Evolutionary conservation across 805 yeast species (phyloP), one percentile per base, ranked within the genome.

Genomic region (Candida ascalaphidarum): DNA sequence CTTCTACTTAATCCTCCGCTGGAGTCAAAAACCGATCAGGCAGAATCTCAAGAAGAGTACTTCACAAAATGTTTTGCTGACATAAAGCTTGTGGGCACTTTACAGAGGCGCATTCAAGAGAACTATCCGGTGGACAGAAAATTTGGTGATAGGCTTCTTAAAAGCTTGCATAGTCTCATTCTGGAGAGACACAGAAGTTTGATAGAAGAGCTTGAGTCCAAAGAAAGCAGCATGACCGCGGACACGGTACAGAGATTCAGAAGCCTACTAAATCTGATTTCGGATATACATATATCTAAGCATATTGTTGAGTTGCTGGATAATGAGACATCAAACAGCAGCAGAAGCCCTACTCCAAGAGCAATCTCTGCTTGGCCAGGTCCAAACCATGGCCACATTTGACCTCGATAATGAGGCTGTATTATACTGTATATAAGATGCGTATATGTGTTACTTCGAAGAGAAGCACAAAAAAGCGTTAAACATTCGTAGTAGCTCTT

Each of bases 301-400:
- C 36, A 33, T 17, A 26, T 41, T 24, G 33, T 28, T 17, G 50
- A 48, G 10, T 25, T 37, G 4, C 21, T 36, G 12, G 37, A 51
- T 27, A 46, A 42, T 7, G 25, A 27, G 4, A 40, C 43, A n/a
- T 18, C 20, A 26, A 11, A 27, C 39, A 4, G 18, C 16, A 2
- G n/a, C 37, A 2, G 35, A 21, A 14, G n/a, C 1, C 61, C 62
- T 5, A 46, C 44, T 6, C 63, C 64, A 2, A 66, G 61, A 30
- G 49, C 45, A 24, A 59, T 61, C 6, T 51, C 55, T 18, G 69
- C 83, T 1, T 77, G 83, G 83, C 83, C 83, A 0, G 81, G 82
- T 0, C 64, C 73, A 10, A 68, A 76, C 39, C 81, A 74, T 39
- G 79, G 80, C 0, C 83, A 77, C 45, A 81, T 81, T 12, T 50